These are phyloP conservation scores for Abortiporus biennis DNA, from an alignment of 1,284 basidiomycete species.

Conservation along the genomic window DNA sequence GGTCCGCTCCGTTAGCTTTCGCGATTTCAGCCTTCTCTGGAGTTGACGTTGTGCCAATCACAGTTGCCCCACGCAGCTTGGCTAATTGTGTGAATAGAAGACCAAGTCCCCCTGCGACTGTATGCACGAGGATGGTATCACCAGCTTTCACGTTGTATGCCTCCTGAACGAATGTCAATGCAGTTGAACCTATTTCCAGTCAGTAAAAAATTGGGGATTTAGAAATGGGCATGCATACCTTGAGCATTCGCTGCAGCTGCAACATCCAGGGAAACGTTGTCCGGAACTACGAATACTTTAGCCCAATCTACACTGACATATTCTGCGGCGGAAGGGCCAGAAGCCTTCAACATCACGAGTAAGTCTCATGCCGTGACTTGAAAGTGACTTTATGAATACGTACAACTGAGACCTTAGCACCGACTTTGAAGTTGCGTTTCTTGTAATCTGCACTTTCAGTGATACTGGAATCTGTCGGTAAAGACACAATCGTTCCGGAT, in stretches of 20 bases:
- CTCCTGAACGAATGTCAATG: slow-evolving; percentile 76
- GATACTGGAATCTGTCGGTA: slow-evolving; percentile 58
- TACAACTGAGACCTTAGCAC: slow-evolving; percentile 61
- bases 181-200: slow-evolving; percentile 60
- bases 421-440: slow-evolving; percentile 50
- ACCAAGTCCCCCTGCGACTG: slow-evolving; percentile 83
- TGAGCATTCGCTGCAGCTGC: slow-evolving; percentile 58
- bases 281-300: slow-evolving; percentile 52
- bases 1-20: slow-evolving; percentile 75
- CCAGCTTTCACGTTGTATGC: slow-evolving; percentile 78
- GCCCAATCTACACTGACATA: slow-evolving; percentile 21
- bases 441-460: slow-evolving; percentile 54
- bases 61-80: slow-evolving; percentile 73
- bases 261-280: slow-evolving; percentile 48
- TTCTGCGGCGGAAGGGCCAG: slow-evolving; percentile 24
- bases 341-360: not conserved
- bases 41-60: slow-evolving; percentile 92
- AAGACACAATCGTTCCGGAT: slow-evolving; percentile 66
- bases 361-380: too few species aligned
- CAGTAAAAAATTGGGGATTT: not conserved
- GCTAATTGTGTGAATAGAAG: slow-evolving; percentile 57
- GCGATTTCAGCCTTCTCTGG: slow-evolving; percentile 81
- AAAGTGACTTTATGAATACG: slow-evolving; percentile 19
- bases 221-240: slow-evolving; percentile 10
- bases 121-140: slow-evolving; percentile 78